A percentile compares a stretch with the other conserved stretches of the same genome.
Conservation (phyloP, 192 early-diverging fungal genomes). For the Chytriomyces sp. region DNA sequence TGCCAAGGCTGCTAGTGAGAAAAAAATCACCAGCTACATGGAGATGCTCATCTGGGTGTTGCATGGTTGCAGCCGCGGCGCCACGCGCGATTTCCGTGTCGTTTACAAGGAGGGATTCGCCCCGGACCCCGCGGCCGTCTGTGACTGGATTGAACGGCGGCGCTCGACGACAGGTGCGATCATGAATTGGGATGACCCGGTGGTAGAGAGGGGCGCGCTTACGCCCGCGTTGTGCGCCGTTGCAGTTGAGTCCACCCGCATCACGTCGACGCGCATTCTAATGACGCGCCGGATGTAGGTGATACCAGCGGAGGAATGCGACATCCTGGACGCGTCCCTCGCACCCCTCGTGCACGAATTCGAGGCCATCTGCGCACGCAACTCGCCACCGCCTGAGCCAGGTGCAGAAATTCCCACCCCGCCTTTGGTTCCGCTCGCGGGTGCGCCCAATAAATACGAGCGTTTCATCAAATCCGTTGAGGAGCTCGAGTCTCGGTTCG, state of each 20-base stretch:
- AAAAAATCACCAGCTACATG: not conserved
- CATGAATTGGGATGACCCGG: not conserved
- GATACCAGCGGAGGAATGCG: not conserved
- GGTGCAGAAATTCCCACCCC: too few relatives aligned
- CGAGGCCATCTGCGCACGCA: too few relatives aligned
- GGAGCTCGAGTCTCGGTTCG: too few relatives aligned
- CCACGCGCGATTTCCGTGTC: conserved; percentile 5
- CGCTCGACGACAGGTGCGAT: not conserved
- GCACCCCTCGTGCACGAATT: too few relatives aligned
- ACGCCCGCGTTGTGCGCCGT: conserved; percentile 9
- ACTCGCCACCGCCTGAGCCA: too few relatives aligned
- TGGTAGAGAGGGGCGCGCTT: not conserved
- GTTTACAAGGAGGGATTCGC: not conserved
- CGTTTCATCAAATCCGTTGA: too few relatives aligned
- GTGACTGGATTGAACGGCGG: not conserved
- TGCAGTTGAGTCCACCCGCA: conserved; percentile 5
- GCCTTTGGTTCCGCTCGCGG: too few relatives aligned
- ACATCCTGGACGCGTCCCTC: not conserved
- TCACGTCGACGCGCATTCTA: not conserved
- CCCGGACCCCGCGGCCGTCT: not conserved
- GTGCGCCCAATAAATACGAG: too few relatives aligned
- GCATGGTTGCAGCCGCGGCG: not conserved
- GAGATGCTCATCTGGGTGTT: conserved; percentile 6
- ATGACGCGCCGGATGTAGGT: not conserved
- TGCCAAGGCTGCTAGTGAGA: not conserved